Evolutionary conservation across 2,329 filamentous ascomycete genomes (phyloP), one percentile per base, ranked within the genome.

Genomic region (Sordariomycetes sp.): DNA sequence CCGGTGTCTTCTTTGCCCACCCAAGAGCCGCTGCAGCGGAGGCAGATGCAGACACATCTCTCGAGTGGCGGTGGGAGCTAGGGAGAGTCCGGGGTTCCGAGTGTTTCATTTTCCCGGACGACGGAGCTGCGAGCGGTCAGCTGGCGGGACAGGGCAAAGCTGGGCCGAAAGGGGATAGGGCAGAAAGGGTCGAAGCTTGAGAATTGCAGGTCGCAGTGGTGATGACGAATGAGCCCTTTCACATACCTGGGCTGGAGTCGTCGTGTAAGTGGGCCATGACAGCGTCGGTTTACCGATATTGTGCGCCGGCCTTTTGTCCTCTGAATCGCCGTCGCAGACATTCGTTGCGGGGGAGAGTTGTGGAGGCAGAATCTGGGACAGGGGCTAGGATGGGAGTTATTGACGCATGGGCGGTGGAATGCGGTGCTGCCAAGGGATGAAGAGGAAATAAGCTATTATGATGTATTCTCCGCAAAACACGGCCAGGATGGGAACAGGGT

Each of bases 11-110:
- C 66, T 83, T 88, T 54, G 82, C 78, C 76, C 89, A 88, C 55
- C 89, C 89, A 53, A 93, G 75, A 48, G 89, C 89, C 58, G 90
- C 90, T 58, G 88, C 83, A 62, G 86, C 46, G 46, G 46, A 22
- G 46, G 46, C 82, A 60, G 89, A 89, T 59, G 89, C 89, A 56
- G 79, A 76, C 64, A 73, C 75, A 64, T 79, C 75, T 52, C 76
- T 65, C 58, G 69, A 73, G 59, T 90, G 76, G 43, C 88, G 87
- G 59, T 78, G 69, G 11, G 86, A 85, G 66, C 86, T 88, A 43
- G 89, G 89, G 24, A 94, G 79, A 64, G 89, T 85, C 66, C 83
- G 78, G 51, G 88, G 82, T 65, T 82, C 80, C 60, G 88, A 88
- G 75, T 90, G 88, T 69, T 85, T 87, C 60, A 91, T 74, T 57